phyloP scores from a whole-genome alignment of 2,329 filamentous ascomycete species.

The Fusarium zealandicum region DNA sequence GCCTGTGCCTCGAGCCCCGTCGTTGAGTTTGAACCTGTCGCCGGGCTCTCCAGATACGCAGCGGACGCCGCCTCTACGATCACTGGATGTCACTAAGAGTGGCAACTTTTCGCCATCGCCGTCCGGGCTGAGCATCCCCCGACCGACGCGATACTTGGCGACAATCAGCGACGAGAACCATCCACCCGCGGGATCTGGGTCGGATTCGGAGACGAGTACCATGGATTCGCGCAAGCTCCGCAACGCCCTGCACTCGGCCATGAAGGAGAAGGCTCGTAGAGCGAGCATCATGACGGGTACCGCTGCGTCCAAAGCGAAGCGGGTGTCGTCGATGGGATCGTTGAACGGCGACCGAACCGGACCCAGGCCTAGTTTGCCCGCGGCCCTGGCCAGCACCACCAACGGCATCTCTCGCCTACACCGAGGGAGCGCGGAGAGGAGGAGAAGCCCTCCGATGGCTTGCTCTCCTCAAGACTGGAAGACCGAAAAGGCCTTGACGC shows the following conservation, averaged over 20 bases:
- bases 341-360: slow-evolving; percentile 40
- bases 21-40: slow-evolving; percentile 64
- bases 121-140: slow-evolving; percentile 42
- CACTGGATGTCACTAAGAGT: slow-evolving; percentile 57
- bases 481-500: slow-evolving; percentile 54
- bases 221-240: slow-evolving; percentile 64
- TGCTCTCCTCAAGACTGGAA: slow-evolving; percentile 57
- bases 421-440: slow-evolving; percentile 58
- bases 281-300: slow-evolving; percentile 49
- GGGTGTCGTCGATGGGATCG: slow-evolving; percentile 56
- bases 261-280: slow-evolving; percentile 54
- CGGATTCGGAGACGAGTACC: slow-evolving; percentile 58
- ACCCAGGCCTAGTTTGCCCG: slow-evolving; percentile 49
- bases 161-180: slow-evolving; percentile 60
- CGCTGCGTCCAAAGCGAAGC: slow-evolving; percentile 48
- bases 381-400: slow-evolving; percentile 55
- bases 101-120: slow-evolving; percentile 59
- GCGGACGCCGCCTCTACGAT: slow-evolving; percentile 55
- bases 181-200: slow-evolving; percentile 54
- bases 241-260: slow-evolving; percentile 61
- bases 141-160: slow-evolving; percentile 47
- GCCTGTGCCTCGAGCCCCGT: slow-evolving; percentile 64
- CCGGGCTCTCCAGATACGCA: slow-evolving; percentile 49
- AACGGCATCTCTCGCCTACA: slow-evolving; percentile 65
- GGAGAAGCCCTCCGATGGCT: slow-evolving; percentile 60